Base-by-base conservation (phyloP, 2,329 filamentous ascomycete species). In the Fusarium verticillioides region DNA sequence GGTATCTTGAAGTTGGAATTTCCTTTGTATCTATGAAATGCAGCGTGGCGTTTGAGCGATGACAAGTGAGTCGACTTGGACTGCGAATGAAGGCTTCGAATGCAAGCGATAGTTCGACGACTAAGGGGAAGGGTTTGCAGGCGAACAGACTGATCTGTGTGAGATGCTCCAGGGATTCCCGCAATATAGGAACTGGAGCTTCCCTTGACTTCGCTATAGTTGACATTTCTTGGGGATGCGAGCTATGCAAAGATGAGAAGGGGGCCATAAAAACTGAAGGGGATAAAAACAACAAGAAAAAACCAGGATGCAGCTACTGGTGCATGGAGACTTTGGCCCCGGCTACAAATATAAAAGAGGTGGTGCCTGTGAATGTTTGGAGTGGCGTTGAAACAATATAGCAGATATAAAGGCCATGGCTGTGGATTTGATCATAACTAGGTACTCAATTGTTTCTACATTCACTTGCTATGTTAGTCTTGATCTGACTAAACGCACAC, bases 41-140 rank as follows among this genome's bases (percentile, higher is more conserved):
- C 53, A 78, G 77, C 77, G 73, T 70, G 77, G 77, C 76, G 77
- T 78, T 78, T 75, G 69, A 76, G 63, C 63, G 66, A 73, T 72
- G 72, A 73, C 70, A 69, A 63, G 59, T 69, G 59, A 63, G 73
- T 63, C 63, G 58, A 74, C 72, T 62, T 72, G 67, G 66, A 63
- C 47, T 66, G 67, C 58, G 65, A 39, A 60, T 62, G 60, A 47
- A 56, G 57, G 68, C 56, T 50, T 74, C 59, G 53, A 61, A 74
- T 60, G 52, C 56, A 61, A 70, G 42, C 56, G 63, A 60, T 60
- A 60, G 18, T 57, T 50, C 44, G 65, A 37, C 42, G 36, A 46
- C 42, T 37, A 42, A 43, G 60, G 37, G 54, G 64, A 49, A 36
- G 60, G 32, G 18, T 36, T 60, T 59, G 47, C 63, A 57, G 58